Conservation (phyloP, 2,329 filamentous ascomycete species). For the Canariomyces notabilis region DNA sequence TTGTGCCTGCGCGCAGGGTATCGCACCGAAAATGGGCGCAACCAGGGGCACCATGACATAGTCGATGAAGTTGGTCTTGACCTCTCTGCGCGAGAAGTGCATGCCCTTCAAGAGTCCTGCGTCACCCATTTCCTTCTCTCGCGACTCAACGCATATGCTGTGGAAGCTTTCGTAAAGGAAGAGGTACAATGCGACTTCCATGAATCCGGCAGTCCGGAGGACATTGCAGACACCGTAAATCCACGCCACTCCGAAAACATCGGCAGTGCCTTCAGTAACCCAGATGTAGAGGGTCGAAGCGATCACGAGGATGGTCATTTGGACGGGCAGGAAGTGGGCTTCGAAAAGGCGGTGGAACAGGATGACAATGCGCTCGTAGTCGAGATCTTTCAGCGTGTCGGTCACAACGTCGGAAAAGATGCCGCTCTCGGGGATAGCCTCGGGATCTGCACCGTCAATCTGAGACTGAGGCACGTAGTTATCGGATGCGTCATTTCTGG, state of each 20-base stretch:
- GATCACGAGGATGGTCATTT: conserved; percentile 60
- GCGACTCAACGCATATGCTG: conserved; percentile 51
- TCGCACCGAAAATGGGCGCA: conserved; percentile 61
- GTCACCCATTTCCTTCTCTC: conserved; percentile 61
- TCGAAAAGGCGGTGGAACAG: conserved; percentile 66
- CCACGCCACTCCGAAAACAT: conserved; percentile 52
- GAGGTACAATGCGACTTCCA: conserved; percentile 59
- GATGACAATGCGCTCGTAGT: conserved; percentile 53
- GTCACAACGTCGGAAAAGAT: conserved; percentile 52
- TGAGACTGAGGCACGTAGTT: conserved; percentile 44
- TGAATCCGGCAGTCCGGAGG: conserved; percentile 56
- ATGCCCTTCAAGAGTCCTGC: conserved; percentile 61
- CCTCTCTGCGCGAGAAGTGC: conserved; percentile 56
- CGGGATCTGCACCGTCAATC: conserved; percentile 34
- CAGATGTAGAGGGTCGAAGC: conserved; percentile 57
- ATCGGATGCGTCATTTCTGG: conserved; percentile 40
- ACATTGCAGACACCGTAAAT: conserved; percentile 56
- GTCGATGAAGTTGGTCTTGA: conserved; percentile 55
- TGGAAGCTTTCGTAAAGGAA: conserved; percentile 66
- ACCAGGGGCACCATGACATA: conserved; percentile 62
- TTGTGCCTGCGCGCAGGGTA: conserved; percentile 63
- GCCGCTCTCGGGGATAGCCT: conserved; percentile 42
- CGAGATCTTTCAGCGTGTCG: conserved; percentile 45
- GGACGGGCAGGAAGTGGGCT: conserved; percentile 66
- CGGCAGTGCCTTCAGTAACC: conserved; percentile 45